Evolutionary conservation across 768 basidiomycete genomes (phyloP).

Genomic region (Cyclocybe aegerita): DNA sequence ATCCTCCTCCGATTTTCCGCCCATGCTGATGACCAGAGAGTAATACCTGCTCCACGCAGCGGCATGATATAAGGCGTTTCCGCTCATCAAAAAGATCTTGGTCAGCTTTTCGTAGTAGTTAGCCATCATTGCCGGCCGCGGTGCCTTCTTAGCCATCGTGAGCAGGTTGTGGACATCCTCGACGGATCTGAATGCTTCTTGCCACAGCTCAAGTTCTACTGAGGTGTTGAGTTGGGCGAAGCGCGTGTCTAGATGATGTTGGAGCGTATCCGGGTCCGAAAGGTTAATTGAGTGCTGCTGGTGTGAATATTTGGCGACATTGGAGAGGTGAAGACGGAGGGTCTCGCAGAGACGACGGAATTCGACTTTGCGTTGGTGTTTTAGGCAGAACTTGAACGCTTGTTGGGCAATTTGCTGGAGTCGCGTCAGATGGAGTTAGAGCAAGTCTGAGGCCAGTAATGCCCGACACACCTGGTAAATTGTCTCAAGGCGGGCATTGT

Average conservation of each 20-base stretch:
- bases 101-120: constrained; percentile 99
- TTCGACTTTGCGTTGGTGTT: constrained; percentile 92
- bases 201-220: constrained; percentile 98
- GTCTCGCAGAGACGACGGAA: constrained; percentile 97
- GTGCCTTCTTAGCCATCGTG: constrained; percentile 89
- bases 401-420: constrained; percentile 89
- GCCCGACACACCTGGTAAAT: constrained; percentile 84
- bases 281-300: constrained; percentile 95
- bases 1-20: constrained; percentile 77
- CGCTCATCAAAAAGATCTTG: constrained; percentile 93
- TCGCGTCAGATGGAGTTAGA: constrained; percentile 2
- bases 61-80: constrained; percentile 93
- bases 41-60: constrained; percentile 93
- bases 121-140: constrained; percentile 95
- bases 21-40: constrained; percentile 66
- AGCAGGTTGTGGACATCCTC: constrained; percentile 98
- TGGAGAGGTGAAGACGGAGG: constrained; percentile 89
- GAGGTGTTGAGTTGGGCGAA: constrained; percentile 96
- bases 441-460: not conserved
- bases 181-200: constrained; percentile 97
- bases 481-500: constrained; percentile 87
- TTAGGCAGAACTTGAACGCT: constrained; percentile 96
- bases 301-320: constrained; percentile 93
- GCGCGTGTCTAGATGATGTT: constrained; percentile 94
- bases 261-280: constrained; percentile 90